phyloP scores from a whole-genome alignment of 257 asterid species.

The Solanum chmielewskii region DNA sequence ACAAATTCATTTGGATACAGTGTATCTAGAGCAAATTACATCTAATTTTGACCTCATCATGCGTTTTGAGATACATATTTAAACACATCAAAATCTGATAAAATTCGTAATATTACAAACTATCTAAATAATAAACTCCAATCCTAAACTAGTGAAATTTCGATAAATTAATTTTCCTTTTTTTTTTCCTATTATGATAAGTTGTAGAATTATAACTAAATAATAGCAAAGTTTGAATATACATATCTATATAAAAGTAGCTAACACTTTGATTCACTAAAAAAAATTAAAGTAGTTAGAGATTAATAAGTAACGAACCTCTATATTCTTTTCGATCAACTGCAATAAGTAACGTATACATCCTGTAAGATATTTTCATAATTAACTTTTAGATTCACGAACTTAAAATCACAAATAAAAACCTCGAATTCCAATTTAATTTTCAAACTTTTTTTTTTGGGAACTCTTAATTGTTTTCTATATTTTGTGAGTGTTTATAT shows the following conservation, averaged over 20 bases:
- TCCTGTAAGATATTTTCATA: neutral
- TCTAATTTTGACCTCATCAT: neutral
- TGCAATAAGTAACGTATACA: neutral
- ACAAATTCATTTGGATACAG: accelerated
- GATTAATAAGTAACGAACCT: neutral
- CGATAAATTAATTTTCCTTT: too few relatives aligned
- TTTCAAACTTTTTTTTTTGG: neutral
- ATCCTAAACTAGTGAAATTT: too few relatives aligned
- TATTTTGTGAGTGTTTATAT: neutral
- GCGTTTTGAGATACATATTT: too few relatives aligned
- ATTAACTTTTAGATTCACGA: neutral
- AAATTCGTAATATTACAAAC: too few relatives aligned
- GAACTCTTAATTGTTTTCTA: neutral
- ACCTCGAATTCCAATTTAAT: neutral
- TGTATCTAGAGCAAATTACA: too few relatives aligned
- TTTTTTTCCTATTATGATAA: too few relatives aligned
- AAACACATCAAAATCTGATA: too few relatives aligned
- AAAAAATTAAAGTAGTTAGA: neutral
- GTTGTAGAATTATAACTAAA: too few relatives aligned
- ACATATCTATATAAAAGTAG: too few relatives aligned
- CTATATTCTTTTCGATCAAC: neutral
- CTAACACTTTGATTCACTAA: neutral
- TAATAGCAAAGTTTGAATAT: too few relatives aligned
- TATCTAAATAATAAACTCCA: too few relatives aligned
- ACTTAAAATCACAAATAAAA: neutral